phyloP scores from a whole-genome alignment of 306 rosid genomes.

The Crataegus laevigata region DNA sequence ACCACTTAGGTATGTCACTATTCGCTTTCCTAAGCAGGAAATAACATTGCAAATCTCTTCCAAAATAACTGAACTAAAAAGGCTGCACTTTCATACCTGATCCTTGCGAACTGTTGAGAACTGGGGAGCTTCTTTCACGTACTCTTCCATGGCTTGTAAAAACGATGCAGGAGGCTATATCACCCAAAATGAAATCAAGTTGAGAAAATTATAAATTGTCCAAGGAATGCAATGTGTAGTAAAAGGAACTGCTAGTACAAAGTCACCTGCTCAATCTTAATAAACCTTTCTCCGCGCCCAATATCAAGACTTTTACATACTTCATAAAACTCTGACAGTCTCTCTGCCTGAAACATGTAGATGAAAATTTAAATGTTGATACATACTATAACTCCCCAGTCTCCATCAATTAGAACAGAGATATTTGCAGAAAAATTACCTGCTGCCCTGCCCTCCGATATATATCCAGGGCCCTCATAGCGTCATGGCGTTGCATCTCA shows the following conservation, averaged over 20 bases:
- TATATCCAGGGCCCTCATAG: conserved; percentile 82
- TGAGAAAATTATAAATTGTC: neutral
- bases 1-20: neutral
- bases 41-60: neutral
- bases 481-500: conserved; percentile 92
- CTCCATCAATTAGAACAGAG: conserved; percentile 3
- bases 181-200: conserved; percentile 12
- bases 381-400: neutral
- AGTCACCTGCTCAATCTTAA: conserved; percentile 91
- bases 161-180: conserved; percentile 90
- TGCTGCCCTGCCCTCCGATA: conserved; percentile 92
- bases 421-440: conserved; percentile 38
- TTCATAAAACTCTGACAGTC: conserved; percentile 90
- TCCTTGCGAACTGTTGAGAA: conserved; percentile 61
- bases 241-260: conserved; percentile 8
- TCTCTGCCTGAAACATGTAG: conserved; percentile 66
- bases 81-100: conserved; percentile 43
- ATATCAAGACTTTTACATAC: conserved; percentile 79
- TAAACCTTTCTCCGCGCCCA: conserved; percentile 86
- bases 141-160: conserved; percentile 98
- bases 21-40: neutral
- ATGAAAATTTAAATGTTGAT: neutral
- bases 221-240: neutral
- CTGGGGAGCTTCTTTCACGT: conserved; percentile 84
- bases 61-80: neutral